Conservation (phyloP, 306 rosid species). For the Castanea crenata region DNA sequence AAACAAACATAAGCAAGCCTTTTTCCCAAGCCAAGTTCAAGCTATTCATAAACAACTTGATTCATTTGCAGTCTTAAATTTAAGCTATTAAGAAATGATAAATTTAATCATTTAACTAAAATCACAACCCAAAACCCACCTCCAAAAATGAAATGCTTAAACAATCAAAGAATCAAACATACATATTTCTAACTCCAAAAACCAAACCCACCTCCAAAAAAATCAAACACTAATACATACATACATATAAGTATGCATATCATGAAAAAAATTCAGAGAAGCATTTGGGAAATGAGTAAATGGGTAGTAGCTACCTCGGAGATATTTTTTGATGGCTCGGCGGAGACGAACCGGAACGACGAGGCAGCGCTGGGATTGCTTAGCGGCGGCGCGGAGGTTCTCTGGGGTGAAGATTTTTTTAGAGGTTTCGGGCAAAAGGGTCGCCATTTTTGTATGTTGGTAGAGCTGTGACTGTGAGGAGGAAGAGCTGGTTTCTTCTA, state of each 20-base stretch:
- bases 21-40: no score
- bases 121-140: no score
- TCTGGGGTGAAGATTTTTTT: slow-evolving; percentile 31
- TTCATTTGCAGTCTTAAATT: no score
- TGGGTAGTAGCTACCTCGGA: slow-evolving; percentile 51
- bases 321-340: slow-evolving; percentile 84
- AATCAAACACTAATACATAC: not conserved
- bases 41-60: no score
- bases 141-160: no score
- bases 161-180: no score
- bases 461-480: no score
- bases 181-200: slow-evolving; percentile 19
- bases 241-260: no score
- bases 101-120: no score
- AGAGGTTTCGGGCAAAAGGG: slow-evolving; percentile 59
- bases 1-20: no score
- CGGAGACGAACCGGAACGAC: slow-evolving; percentile 81
- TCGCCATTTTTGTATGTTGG: slow-evolving; percentile 47
- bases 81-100: no score
- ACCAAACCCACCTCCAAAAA: slow-evolving; percentile 19
- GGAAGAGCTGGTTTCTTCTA: not conserved
- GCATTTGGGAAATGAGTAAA: not conserved
- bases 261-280: not conserved
- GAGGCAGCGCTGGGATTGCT: slow-evolving; percentile 54
- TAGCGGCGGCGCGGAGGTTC: no score